These are phyloP conservation scores for Panaeolus papilionaceus DNA, from an alignment of 768 basidiomycete genomes.

Conservation along the genomic window DNA sequence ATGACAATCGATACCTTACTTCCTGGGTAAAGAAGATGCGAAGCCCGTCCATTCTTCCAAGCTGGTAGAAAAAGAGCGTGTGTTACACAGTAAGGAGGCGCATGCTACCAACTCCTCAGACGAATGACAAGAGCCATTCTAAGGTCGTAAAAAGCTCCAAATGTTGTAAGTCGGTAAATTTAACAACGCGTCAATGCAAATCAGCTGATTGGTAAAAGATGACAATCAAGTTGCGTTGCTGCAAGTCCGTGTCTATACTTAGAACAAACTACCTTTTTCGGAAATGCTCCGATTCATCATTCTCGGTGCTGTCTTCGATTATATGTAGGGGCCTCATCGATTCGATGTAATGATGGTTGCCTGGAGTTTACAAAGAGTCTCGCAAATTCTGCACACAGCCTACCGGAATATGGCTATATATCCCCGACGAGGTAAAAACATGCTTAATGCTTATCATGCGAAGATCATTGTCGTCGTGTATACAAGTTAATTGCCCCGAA, in stretches of 20 bases:
- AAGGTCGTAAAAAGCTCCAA: not conserved
- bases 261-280: conserved; percentile 1
- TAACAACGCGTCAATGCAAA: not conserved
- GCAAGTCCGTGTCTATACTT: not conserved
- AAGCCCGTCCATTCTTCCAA: not conserved
- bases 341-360: not conserved
- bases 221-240: not conserved
- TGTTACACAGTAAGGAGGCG: not conserved
- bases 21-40: conserved; percentile 6
- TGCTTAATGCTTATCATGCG: not conserved
- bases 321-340: not conserved
- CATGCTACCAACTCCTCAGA: not conserved
- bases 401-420: too few species aligned
- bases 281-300: not conserved
- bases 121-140: not conserved
- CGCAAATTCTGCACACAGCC: not conserved
- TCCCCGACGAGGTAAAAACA: not conserved
- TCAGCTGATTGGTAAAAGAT: conserved; percentile 1
- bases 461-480: not conserved
- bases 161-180: not conserved
- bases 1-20: not conserved
- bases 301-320: not conserved
- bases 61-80: conserved; percentile 2
- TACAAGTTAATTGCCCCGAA: not conserved
- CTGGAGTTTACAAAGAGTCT: not conserved